Percentiles rank a stretch among this genome's conserved stretches.
phyloP scores from a whole-genome alignment of 1,284 basidiomycete species.

The Takashimella koratensis region DNA sequence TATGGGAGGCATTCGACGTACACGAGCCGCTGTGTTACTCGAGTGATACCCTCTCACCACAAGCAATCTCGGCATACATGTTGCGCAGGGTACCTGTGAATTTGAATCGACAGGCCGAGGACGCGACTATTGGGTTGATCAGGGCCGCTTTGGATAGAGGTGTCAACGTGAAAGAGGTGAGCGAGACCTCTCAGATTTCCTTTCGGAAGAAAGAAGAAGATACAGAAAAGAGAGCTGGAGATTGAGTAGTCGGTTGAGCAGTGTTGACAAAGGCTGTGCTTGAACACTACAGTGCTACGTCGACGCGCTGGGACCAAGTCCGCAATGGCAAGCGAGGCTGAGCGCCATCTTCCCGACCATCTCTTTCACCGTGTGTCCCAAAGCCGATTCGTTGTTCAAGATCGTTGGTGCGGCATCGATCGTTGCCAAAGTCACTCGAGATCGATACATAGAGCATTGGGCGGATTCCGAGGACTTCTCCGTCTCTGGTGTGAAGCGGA shows the following conservation, averaged over 20 bases:
- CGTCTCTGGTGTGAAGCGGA: neutral
- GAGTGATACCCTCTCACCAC: conserved; percentile 61
- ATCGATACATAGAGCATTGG: conserved; percentile 87
- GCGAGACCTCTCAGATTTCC: conserved; percentile 8
- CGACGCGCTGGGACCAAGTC: conserved; percentile 87
- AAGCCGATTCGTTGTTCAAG: conserved; percentile 93
- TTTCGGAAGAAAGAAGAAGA: too few species aligned
- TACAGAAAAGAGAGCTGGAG: too few species aligned
- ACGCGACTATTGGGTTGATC: conserved; percentile 86
- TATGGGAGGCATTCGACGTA: conserved; percentile 38
- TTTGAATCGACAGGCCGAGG: conserved; percentile 86
- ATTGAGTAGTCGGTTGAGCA: too few species aligned
- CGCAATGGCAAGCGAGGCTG: conserved; percentile 76
- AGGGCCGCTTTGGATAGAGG: conserved; percentile 74
- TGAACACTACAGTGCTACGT: conserved; percentile 89
- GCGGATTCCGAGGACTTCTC: conserved; percentile 47
- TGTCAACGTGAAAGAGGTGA: conserved; percentile 75
- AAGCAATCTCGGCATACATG: conserved; percentile 90
- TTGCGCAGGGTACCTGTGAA: conserved; percentile 76
- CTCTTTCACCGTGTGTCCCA: conserved; percentile 81
- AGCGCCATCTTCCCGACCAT: conserved; percentile 75
- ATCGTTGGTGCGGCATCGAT: conserved; percentile 96
- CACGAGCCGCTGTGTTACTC: conserved; percentile 34
- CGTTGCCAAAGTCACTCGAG: conserved; percentile 89
- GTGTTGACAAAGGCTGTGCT: too few species aligned